Base-by-base conservation (phyloP, 352 stramenopile species). In the Pythium dissimile region DNA sequence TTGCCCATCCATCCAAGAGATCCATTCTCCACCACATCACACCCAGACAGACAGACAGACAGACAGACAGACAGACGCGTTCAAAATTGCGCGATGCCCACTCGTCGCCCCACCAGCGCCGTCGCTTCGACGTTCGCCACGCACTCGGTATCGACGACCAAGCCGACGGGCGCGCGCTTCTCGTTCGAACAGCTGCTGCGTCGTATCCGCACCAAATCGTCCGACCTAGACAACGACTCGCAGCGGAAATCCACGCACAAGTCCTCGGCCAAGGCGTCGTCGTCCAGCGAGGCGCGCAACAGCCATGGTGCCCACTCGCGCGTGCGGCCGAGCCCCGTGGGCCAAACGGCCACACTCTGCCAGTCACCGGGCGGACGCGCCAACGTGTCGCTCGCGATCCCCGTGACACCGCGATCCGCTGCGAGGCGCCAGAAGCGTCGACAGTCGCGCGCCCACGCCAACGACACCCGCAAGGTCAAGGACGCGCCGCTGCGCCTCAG, bases 331-430 rank as follows among this genome's bases (percentile, higher is more conserved):
- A n/a, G n/a, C n/a, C n/a, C n/a, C n/a, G n/a, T n/a, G n/a, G n/a
- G n/a, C n/a, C n/a, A n/a, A n/a, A n/a, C n/a, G n/a, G 53, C 60
- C 27, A 46, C 37, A 9, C 54, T 81, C 20, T 75, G 69, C 31
- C 69, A 73, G 34, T 73, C 70, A 11, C 73, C 71, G 3, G 63
- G 62, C 12, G 67, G 68, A 1, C 66, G 68, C 11, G 44, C 48
- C 26, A 78, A 77, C 38, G 57, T 78, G 18, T 63, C 74, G 34
- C 61, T 86, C 38, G 66, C 66, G n/a, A 71, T 73, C 44, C 67
- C 72, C 0, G 51, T 75, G 27, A 74, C 71, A 0, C 71, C 70
- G 8, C 53, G 38, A 5, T 61, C 59, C 24, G 30, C 53, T 2
- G 24, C 42, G 34, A 30, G 28, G 15, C 34, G 34, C 6, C 34